These are phyloP conservation scores for Xanthoparmelia taractica DNA, from an alignment of 495 filamentous ascomycete species.

Conservation along the genomic window DNA sequence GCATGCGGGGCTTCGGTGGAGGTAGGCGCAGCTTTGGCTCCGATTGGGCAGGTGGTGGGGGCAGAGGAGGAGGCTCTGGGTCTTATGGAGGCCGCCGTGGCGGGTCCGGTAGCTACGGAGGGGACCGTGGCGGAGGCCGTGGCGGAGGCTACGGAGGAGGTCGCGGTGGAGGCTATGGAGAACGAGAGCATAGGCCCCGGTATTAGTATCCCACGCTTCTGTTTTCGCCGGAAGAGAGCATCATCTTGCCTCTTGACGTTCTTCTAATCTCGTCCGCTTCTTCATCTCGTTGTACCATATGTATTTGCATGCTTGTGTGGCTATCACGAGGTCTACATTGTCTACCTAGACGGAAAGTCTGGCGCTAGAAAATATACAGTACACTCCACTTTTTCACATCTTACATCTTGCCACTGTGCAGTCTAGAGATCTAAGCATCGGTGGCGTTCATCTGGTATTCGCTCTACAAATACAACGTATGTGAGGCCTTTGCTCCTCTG, in stretches of 20 bases:
- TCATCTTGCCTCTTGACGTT: not conserved
- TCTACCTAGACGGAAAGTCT: not conserved
- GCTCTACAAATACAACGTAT: too few relatives aligned
- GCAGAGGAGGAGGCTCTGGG: not conserved
- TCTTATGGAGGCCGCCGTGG: conserved; percentile 2
- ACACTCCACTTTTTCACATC: not conserved
- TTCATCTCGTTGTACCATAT: not conserved
- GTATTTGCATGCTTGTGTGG: not conserved
- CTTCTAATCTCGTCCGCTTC: not conserved
- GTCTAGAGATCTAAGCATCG: too few relatives aligned
- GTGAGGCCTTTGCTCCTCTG: too few relatives aligned
- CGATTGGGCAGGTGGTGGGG: not conserved
- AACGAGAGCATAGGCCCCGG: not conserved
- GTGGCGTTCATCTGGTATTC: too few relatives aligned
- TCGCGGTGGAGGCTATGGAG: not conserved
- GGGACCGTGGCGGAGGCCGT: not conserved
- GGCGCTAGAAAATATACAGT: not conserved
- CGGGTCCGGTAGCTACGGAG: conserved; percentile 3
- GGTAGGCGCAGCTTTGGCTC: not conserved
- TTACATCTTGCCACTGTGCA: too few relatives aligned
- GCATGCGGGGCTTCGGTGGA: not conserved
- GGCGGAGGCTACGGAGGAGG: not conserved
- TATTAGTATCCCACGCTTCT: not conserved
- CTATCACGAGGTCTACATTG: not conserved
- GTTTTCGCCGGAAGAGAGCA: not conserved